Evolutionary conservation across 257 asterid genomes (phyloP).

Genomic region (Fraxinus pennsylvanica): DNA sequence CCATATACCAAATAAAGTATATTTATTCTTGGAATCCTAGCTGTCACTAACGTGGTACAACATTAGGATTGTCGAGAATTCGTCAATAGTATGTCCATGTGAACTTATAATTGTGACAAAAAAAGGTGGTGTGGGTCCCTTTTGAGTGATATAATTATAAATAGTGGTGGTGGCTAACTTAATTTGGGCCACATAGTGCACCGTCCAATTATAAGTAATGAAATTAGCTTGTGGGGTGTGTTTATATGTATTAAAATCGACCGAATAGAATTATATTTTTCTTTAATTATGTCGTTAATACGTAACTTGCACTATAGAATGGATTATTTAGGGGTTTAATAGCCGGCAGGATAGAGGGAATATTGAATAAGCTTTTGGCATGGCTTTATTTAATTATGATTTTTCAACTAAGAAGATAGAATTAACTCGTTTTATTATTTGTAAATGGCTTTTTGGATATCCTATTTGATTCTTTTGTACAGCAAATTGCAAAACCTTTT

Average conservation of each 20-base stretch:
- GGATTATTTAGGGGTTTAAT: slow-evolving; percentile 23
- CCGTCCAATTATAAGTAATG: slow-evolving; percentile 40
- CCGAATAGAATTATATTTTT: background rate
- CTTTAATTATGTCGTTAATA: background rate
- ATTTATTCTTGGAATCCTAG: slow-evolving; percentile 21
- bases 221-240: slow-evolving; percentile 13
- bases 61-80: slow-evolving; percentile 29
- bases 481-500: background rate
- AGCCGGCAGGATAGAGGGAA: slow-evolving; percentile 36
- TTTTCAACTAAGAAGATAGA: slow-evolving; percentile 3
- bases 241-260: background rate
- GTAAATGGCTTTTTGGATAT: background rate
- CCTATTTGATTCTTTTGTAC: too few relatives aligned
- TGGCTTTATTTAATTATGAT: background rate
- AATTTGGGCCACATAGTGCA: slow-evolving; percentile 38
- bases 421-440: background rate
- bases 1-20: slow-evolving; percentile 30
- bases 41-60: slow-evolving; percentile 45
- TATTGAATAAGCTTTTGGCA: slow-evolving; percentile 26
- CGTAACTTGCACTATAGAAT: background rate
- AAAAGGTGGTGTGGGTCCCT: slow-evolving; percentile 4
- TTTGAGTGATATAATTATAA: background rate
- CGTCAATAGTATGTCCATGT: slow-evolving; percentile 32
- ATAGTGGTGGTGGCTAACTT: slow-evolving; percentile 2
- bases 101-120: slow-evolving; percentile 36